These are phyloP conservation scores for Kuraishia ogatae DNA, from an alignment of 805 yeast genomes.

Conservation along the genomic window DNA sequence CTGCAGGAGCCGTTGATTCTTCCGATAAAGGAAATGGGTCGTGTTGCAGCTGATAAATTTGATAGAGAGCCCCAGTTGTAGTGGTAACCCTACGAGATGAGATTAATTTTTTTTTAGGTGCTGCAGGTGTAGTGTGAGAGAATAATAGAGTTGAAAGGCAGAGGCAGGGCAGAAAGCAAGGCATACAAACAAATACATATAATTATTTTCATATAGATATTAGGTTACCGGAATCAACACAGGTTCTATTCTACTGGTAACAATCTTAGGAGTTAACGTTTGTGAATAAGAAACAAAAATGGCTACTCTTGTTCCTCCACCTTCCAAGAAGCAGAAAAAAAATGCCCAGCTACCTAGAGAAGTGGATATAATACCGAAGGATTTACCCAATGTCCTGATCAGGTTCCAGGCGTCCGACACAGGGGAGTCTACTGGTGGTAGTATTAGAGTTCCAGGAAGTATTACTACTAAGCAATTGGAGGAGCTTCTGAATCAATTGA, in stretches of 20 bases:
- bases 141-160: background rate
- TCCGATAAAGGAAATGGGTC: background rate
- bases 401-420: constrained; percentile 91
- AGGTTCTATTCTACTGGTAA: too few relatives aligned
- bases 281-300: constrained; percentile 24
- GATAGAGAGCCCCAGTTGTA: background rate
- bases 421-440: constrained; percentile 78
- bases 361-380: constrained; percentile 62
- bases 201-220: too few relatives aligned
- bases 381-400: constrained; percentile 79
- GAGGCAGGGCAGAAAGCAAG: too few relatives aligned
- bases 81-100: background rate
- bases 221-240: too few relatives aligned
- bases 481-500: constrained; percentile 73
- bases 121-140: background rate
- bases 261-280: background rate
- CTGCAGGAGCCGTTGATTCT: background rate
- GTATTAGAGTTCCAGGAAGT: constrained; percentile 85
- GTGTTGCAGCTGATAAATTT: background rate
- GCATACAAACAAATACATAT: too few relatives aligned
- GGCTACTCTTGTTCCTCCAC: constrained; percentile 95
- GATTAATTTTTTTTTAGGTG: background rate
- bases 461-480: constrained; percentile 82
- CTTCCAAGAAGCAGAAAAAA: constrained; percentile 77
- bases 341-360: constrained; percentile 78